Evolutionary conservation across 306 rosid genomes (phyloP).

Genomic region (cucumber (Cucumis sativus)): Cucumber_9930_V3 NC_026657.2:39132501-39133000

Average conservation of each 20-base stretch:
- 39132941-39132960: conserved; percentile 84
- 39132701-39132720: too few relatives aligned
- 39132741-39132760: too few relatives aligned
- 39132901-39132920: conserved; percentile 83
- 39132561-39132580: neutral
- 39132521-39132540: neutral
- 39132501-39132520: neutral
- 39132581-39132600: neutral
- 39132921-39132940: conserved; percentile 84
- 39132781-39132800: too few relatives aligned
- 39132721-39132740: too few relatives aligned
- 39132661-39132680: too few relatives aligned
- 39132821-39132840: conserved; percentile 21
- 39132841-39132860: conserved; percentile 78
- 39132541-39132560: too few relatives aligned
- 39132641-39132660: neutral
- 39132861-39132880: conserved; percentile 93
- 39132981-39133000: neutral
- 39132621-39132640: neutral
- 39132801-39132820: neutral
- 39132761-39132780: too few relatives aligned
- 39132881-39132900: conserved; percentile 66
- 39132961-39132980: conserved; percentile 14
- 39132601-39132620: neutral
- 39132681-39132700: too few relatives aligned